A percentile compares a stretch with the other conserved stretches of the same genome.
These are phyloP conservation scores for Pleurotus cornucopiae DNA, from an alignment of 768 basidiomycete genomes.

Conservation along the genomic window DNA sequence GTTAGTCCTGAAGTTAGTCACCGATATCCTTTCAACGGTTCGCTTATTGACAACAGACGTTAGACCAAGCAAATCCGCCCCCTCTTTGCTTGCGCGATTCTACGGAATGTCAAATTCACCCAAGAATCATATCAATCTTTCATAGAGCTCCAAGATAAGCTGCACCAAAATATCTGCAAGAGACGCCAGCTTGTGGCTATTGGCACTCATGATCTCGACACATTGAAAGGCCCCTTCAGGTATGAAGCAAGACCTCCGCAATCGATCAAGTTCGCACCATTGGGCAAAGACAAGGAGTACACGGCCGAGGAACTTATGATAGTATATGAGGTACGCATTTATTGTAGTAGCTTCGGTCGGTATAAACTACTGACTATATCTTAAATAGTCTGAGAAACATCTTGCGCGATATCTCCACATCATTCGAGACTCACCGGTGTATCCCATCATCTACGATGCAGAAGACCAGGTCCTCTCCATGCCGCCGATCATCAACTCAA, in stretches of 20 bases:
- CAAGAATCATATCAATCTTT: conserved; percentile 89
- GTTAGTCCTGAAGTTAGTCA: conserved; percentile 67
- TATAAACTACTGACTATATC: background rate
- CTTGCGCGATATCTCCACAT: conserved; percentile 85
- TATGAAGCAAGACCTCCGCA: conserved; percentile 80
- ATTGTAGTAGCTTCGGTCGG: background rate
- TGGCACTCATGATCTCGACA: conserved; percentile 96
- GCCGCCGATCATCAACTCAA: conserved; percentile 98
- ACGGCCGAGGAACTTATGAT: conserved; percentile 91
- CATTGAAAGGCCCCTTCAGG: conserved; percentile 80
- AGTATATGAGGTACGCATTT: conserved; percentile 73
- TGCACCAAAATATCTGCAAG: conserved; percentile 94
- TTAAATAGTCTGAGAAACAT: conserved; percentile 81
- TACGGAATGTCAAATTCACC: conserved; percentile 89
- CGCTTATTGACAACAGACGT: background rate
- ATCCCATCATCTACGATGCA: conserved; percentile 95
- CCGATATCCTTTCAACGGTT: background rate
- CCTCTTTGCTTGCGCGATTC: conserved; percentile 84
- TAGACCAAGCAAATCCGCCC: conserved; percentile 84
- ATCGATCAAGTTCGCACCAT: conserved; percentile 87
- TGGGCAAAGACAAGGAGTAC: conserved; percentile 75
- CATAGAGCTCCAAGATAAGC: conserved; percentile 98
- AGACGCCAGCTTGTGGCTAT: conserved; percentile 90
- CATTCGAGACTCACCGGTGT: conserved; percentile 91
- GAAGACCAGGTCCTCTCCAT: conserved; percentile 87